These are phyloP conservation scores for Fusarium anguioides DNA, from an alignment of 2,329 filamentous ascomycete genomes.

Conservation along the genomic window DNA sequence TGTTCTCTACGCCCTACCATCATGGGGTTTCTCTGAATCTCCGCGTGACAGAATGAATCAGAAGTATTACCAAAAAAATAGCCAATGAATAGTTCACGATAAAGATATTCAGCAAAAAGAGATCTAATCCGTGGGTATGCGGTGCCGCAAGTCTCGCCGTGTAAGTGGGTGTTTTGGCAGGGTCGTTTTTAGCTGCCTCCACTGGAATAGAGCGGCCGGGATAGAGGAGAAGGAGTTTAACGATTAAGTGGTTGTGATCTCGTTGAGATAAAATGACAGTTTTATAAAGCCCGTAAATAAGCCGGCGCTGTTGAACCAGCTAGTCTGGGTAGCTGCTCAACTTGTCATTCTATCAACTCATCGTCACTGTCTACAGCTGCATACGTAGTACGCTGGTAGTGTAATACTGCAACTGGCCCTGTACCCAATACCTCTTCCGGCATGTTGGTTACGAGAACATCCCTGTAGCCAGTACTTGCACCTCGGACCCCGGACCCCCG, in stretches of 20 bases:
- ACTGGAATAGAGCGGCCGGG: constrained; percentile 6
- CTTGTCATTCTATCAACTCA: constrained; percentile 13
- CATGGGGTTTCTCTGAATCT: constrained; percentile 23
- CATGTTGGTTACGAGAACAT: not conserved
- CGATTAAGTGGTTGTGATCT: not conserved
- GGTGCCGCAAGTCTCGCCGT: constrained; percentile 28
- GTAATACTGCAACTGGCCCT: not conserved
- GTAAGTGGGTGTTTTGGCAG: constrained; percentile 23
- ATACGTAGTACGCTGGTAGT: constrained; percentile 17
- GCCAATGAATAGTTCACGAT: not conserved
- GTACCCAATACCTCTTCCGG: constrained; percentile 7
- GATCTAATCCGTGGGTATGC: constrained; percentile 7
- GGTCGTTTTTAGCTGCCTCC: constrained; percentile 12
- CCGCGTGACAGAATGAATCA: not conserved
- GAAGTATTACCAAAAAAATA: not conserved
- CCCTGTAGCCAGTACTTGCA: constrained; percentile 19
- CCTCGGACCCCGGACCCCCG: not conserved
- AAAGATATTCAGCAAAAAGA: not conserved
- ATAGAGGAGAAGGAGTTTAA: not conserved
- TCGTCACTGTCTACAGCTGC: constrained; percentile 15
- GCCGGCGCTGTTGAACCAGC: not conserved
- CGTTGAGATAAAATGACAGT: not conserved
- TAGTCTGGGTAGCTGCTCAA: not conserved
- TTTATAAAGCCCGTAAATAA: constrained; percentile 9
- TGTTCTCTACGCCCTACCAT: constrained; percentile 17